Evolutionary conservation across 2,329 filamentous ascomycete species (phyloP), one percentile per base, ranked within the genome.

Genomic region (Calonectria ilicicola): DNA sequence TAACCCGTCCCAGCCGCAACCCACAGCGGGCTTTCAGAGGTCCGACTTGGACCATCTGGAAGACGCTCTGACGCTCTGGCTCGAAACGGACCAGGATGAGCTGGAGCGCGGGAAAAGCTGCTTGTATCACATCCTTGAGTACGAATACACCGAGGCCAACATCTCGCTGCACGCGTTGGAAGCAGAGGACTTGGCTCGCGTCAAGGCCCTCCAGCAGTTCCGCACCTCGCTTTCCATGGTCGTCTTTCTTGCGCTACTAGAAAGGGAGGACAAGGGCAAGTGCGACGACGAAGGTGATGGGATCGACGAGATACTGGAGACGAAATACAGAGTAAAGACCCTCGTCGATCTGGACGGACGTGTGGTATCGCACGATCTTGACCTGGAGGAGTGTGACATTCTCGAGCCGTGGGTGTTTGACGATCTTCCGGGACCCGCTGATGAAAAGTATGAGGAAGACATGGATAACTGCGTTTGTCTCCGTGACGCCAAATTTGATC

Each of bases 101-200:
- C 9, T 32, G 29, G 9, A 32, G 29, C 21, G 26, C 75, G 3
- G 5, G 6, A 23, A 38, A 12, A 40, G 2, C n/a, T 72, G 64
- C 1, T 7, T 82, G 12, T 84, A 80, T 53, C 81, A 83, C 56
- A 60, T 79, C 10, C 76, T 86, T 5, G 80, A 81, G 3, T 77
- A 85, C 63, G 77, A 81, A 26, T 85, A 85, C 67, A 81, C 79
- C 5, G 77, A 83, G 46, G 79, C 78, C 29, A 82, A 75, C 63
- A 69, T 82, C n/a, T 83, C 82, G 3, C 72, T 79, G 26, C 49
- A 60, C 15, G 69, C 49, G 0, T 67, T 86, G 10, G 82, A 84
- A 58, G 53, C 71, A 0, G 65, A 58, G 0, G 84, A 85, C 63
- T 53, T 76, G 14, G 65, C 70, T 1, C 75, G 77, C 2, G 76